Evolutionary conservation across 176 grass and related monocot species (phyloP).

Genomic region (Puya raimondii): DNA sequence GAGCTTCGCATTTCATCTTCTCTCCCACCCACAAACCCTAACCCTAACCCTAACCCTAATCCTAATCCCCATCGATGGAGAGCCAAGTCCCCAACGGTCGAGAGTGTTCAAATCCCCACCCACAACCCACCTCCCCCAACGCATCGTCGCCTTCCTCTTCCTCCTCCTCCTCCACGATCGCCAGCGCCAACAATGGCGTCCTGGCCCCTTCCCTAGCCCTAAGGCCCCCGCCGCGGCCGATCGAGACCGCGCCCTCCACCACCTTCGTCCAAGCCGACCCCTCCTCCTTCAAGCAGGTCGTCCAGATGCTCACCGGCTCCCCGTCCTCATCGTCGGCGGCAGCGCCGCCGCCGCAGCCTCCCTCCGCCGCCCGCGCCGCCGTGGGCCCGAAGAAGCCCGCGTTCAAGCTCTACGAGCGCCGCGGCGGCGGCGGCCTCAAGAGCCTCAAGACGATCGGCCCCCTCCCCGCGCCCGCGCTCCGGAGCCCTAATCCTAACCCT

Average conservation of each 20-base stretch:
- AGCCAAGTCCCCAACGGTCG: conserved; percentile 14
- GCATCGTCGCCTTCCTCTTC: conserved; percentile 22
- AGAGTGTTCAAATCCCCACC: conserved; percentile 5
- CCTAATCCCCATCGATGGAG: conserved; percentile 13
- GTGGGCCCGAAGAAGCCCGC: conserved; percentile 77
- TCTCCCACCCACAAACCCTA: conserved; percentile 18
- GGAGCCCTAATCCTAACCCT: conserved; percentile 2
- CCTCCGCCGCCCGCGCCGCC: conserved; percentile 14
- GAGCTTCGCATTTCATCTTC: conserved; percentile 21
- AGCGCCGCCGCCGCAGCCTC: conserved; percentile 13
- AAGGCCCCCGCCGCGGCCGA: conserved; percentile 48
- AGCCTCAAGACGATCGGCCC: conserved; percentile 96
- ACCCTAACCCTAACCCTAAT: conserved; percentile 1
- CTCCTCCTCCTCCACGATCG: conserved; percentile 19
- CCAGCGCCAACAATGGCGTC: conserved; percentile 30
- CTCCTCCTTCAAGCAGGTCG: conserved; percentile 90
- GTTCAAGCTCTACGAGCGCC: conserved; percentile 98
- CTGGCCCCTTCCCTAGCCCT: conserved; percentile 18
- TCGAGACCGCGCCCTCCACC: conserved; percentile 85
- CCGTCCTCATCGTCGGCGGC: conserved; percentile 26
- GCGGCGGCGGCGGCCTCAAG: conserved; percentile 62
- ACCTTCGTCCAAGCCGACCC: conserved; percentile 96
- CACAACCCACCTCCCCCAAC: conserved; percentile 17
- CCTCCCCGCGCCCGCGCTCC: conserved; percentile 43
- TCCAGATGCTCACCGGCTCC: conserved; percentile 97